Percentiles rank a stretch among this genome's conserved stretches.
These are phyloP conservation scores for Ogataea pilisensis DNA, from an alignment of 805 yeast species.

Conservation along the genomic window DNA sequence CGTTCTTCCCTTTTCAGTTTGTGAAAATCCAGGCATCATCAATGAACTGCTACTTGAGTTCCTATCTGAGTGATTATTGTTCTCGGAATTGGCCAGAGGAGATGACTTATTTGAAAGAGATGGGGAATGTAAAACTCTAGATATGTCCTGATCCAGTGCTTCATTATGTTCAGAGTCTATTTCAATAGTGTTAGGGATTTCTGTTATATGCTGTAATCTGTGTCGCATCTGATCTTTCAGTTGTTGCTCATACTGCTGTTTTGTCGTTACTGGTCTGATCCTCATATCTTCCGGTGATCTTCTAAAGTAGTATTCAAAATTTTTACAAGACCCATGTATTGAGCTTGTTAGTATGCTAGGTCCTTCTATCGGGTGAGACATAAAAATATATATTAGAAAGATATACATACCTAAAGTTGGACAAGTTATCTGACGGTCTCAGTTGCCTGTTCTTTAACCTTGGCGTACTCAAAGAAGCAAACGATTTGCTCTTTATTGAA, in stretches of 20 bases:
- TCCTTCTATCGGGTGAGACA: too few relatives aligned
- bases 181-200: not conserved
- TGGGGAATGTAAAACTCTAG: too few relatives aligned
- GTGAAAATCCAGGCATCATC: not conserved
- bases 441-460: conserved; percentile 10
- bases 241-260: not conserved
- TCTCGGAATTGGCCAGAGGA: too few relatives aligned
- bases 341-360: too few relatives aligned
- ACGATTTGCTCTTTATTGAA: conserved; percentile 10
- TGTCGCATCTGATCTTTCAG: not conserved
- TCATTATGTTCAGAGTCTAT: too few relatives aligned
- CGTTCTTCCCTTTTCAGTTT: not conserved
- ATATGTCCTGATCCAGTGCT: too few relatives aligned
- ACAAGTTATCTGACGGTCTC: conserved; percentile 14
- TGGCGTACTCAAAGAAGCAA: conserved; percentile 13
- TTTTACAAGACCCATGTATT: too few relatives aligned
- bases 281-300: not conserved
- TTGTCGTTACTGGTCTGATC: not conserved
- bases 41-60: too few relatives aligned
- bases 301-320: not conserved
- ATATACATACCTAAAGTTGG: conserved; percentile 1
- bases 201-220: not conserved
- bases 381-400: too few relatives aligned
- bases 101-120: too few relatives aligned
- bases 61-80: too few relatives aligned